Conservation (phyloP, 352 stramenopile species). For the Pythium dissimile region DNA sequence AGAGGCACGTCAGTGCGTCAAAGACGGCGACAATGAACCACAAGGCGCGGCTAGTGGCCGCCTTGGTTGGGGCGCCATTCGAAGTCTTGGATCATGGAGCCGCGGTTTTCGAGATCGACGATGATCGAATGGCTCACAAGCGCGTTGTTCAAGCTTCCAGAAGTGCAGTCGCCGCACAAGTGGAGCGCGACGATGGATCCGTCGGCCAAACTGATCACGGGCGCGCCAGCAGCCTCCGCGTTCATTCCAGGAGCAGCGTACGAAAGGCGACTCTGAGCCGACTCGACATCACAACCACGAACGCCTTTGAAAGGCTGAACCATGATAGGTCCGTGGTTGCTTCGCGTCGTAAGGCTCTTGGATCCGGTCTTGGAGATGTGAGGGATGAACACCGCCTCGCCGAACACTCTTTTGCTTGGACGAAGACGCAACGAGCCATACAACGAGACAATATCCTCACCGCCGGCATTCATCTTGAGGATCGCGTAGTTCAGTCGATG, state of each 20-base stretch:
- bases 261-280: slow-evolving; percentile 14
- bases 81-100: neutral
- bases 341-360: slow-evolving; percentile 16
- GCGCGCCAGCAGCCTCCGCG: neutral
- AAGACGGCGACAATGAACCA: no score
- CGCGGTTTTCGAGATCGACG: slow-evolving; percentile 5
- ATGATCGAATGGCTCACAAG: slow-evolving; percentile 6
- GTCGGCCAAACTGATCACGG: neutral
- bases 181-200: neutral
- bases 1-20: no score
- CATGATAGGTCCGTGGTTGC: slow-evolving; percentile 5
- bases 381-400: slow-evolving; percentile 26
- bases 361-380: slow-evolving; percentile 21
- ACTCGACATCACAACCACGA: slow-evolving; percentile 4
- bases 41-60: no score
- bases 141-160: neutral
- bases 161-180: slow-evolving; percentile 4
- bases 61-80: neutral
- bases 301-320: neutral
- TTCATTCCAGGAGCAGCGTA: slow-evolving; percentile 19
- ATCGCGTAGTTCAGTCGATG: slow-evolving; percentile 26
- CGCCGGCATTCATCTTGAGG: slow-evolving; percentile 19
- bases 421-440: slow-evolving; percentile 25
- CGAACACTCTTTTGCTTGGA: neutral
- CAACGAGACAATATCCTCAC: slow-evolving; percentile 10